Conservation (phyloP, 331 rosid genomes). For the Prunus yedoensis region DNA sequence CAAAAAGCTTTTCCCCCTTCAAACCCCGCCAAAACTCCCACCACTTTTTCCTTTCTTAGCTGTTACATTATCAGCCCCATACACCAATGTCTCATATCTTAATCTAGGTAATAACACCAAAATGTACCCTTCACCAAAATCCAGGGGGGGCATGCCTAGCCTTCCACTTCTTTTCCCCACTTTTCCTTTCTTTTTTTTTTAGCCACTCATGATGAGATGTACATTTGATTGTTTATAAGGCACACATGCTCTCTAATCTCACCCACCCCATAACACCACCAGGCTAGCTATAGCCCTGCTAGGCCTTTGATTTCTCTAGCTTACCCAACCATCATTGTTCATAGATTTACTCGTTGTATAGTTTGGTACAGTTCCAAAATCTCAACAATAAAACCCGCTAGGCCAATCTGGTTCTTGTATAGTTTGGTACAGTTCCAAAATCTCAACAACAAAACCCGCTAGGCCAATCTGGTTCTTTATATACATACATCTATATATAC, state of each 20-base stretch:
- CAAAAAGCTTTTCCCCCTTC: constrained; percentile 35
- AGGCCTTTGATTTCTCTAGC: constrained; percentile 17
- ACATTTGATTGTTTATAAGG: constrained; percentile 25
- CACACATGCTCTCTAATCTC: constrained; percentile 26
- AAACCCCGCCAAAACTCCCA: constrained; percentile 62
- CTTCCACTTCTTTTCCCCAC: constrained; percentile 31
- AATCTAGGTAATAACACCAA: constrained; percentile 32
- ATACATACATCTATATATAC: neutral
- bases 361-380: no score
- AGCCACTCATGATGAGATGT: neutral
- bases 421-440: no score
- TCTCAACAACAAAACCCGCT: neutral
- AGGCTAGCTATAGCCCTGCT: neutral
- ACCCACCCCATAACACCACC: constrained; percentile 10
- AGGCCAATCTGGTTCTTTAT: constrained; percentile 15
- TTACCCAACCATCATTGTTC: neutral
- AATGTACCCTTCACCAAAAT: constrained; percentile 52
- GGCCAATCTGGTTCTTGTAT: no score
- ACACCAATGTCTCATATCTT: constrained; percentile 22
- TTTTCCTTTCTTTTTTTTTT: neutral
- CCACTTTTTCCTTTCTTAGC: constrained; percentile 42
- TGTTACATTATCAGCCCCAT: constrained; percentile 28
- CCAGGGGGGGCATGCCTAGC: constrained; percentile 75
- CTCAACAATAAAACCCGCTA: no score
- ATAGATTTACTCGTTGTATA: neutral